phyloP scores from a whole-genome alignment of 2,329 filamentous ascomycete species.

The Capronia americana region DNA sequence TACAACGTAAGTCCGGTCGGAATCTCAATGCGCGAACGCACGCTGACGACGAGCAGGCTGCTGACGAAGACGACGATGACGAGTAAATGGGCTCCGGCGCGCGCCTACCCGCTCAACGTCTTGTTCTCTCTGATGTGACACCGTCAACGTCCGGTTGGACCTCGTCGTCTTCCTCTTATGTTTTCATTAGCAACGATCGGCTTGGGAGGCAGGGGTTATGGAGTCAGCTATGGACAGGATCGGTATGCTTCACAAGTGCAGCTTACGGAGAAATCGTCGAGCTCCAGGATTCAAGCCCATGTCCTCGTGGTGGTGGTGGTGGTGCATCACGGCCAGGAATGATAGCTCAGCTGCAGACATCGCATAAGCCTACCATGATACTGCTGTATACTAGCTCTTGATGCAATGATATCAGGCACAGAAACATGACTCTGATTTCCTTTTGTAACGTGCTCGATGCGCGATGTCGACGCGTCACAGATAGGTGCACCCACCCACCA shows the following conservation, averaged over 20 bases:
- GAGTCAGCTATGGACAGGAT: constrained; percentile 32
- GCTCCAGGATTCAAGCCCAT: constrained; percentile 15
- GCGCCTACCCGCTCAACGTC: constrained; percentile 9
- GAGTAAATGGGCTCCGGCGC: constrained; percentile 25
- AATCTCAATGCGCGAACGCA: neutral
- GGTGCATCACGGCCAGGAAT: constrained; percentile 10
- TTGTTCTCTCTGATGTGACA: constrained; percentile 11
- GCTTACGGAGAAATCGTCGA: constrained; percentile 24
- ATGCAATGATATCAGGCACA: constrained; percentile 34
- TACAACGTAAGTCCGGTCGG: constrained; percentile 70
- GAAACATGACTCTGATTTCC: constrained; percentile 2
- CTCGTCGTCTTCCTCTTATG: constrained; percentile 34
- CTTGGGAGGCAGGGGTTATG: constrained; percentile 35
- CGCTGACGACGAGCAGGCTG: constrained; percentile 4
- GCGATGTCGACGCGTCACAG: neutral
- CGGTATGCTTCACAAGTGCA: constrained; percentile 32
- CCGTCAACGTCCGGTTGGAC: constrained; percentile 13
- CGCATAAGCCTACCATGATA: constrained; percentile 30
- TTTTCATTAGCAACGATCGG: constrained; percentile 35
- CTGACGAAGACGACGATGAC: constrained; percentile 32
- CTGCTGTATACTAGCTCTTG: constrained; percentile 39
- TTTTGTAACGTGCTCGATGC: neutral
- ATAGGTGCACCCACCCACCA: neutral
- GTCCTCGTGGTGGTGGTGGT: constrained; percentile 7
- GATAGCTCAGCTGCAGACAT: constrained; percentile 31